Base-by-base conservation (phyloP, 2,329 filamentous ascomycete species). In the Monilinia aucupariae region DNA sequence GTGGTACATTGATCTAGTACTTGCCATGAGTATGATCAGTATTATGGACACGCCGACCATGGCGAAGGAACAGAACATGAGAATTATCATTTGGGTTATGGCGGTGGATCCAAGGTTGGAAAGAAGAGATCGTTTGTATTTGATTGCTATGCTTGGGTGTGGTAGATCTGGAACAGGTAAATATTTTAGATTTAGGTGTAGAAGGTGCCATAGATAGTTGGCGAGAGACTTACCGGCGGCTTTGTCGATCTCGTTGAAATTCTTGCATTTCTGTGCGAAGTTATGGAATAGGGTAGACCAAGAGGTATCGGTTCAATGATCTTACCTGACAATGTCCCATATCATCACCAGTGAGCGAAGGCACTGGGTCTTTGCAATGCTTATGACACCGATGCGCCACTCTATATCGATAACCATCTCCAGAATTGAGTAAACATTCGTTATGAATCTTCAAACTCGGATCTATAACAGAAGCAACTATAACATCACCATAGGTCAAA, bases 101-200 rank as follows among this genome's bases (percentile, higher is more conserved):
- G 68, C 67, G 2, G 61, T 69, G 0, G 63, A 64, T 0, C 68
- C 67, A 4, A 68, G 63, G 25, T 67, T 68, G 2, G 68, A 69
- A 2, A 69, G 63, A 0, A 69, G 58, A 1, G 68, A 69, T 10
- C 61, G 49, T 48, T 68, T 69, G 58, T 67, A 68, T 34, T 69
- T 70, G 60, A 70, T 69, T 12, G 68, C 64, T 22, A 68, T 67
- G 41, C 54, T 68, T n/a, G 68, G 64, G 60, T 68, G 68, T n/a
- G 62, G 66, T 34, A 69, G 61, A 43, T 68, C 55, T 63, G 17
- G 8, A 37, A 13, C 4, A 9, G 15, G 37, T 22, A n/a, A 20
- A 8, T 15, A 12, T 30, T 10, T 2, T 15, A 53, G 17, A 34
- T n/a, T 50, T 50, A 32, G n/a, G 10, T 41, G 20, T 34, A 8